A percentile compares a stretch with the other conserved stretches of the same genome.
Evolutionary conservation across 2,329 filamentous ascomycete genomes (phyloP).

Genomic region (Ceratocystis smalleyi): DNA sequence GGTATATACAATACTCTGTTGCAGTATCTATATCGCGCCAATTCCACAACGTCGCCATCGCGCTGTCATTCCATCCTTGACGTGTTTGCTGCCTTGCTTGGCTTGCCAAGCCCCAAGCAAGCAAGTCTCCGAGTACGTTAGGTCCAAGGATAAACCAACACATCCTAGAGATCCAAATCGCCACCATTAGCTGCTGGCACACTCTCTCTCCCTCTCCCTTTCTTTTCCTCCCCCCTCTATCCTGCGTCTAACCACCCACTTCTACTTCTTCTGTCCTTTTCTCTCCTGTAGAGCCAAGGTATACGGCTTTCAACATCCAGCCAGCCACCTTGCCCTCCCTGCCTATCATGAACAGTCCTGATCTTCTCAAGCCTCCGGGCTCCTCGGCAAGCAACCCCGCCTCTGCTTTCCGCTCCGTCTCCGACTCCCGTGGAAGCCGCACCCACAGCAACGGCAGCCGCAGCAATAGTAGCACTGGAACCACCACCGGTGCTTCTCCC

Average conservation of each 20-base stretch:
- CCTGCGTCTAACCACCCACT: not conserved
- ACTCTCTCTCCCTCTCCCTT: not conserved
- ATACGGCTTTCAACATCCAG: too few species aligned
- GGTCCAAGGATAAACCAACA: too few species aligned
- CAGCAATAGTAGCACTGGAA: slow-evolving; percentile 10
- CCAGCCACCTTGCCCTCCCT: not conserved
- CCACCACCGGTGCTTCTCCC: not conserved
- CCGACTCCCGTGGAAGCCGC: not conserved
- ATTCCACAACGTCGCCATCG: too few species aligned
- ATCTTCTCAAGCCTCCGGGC: slow-evolving; percentile 14
- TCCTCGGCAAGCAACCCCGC: slow-evolving; percentile 15
- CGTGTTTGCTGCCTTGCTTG: too few species aligned
- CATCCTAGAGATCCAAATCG: too few species aligned
- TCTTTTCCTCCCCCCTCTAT: not conserved
- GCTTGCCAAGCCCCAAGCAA: too few species aligned
- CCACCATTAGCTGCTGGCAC: too few species aligned
- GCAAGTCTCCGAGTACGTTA: too few species aligned
- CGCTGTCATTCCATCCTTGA: too few species aligned
- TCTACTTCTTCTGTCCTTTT: not conserved
- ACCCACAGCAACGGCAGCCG: slow-evolving; percentile 11
- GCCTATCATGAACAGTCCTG: slow-evolving; percentile 10
- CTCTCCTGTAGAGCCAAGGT: not conserved
- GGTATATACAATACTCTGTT: too few species aligned
- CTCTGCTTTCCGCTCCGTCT: slow-evolving; percentile 4
- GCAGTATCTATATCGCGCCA: too few species aligned